Conservation (phyloP, 768 basidiomycete species). For the Lactifluus pinguis region DNA sequence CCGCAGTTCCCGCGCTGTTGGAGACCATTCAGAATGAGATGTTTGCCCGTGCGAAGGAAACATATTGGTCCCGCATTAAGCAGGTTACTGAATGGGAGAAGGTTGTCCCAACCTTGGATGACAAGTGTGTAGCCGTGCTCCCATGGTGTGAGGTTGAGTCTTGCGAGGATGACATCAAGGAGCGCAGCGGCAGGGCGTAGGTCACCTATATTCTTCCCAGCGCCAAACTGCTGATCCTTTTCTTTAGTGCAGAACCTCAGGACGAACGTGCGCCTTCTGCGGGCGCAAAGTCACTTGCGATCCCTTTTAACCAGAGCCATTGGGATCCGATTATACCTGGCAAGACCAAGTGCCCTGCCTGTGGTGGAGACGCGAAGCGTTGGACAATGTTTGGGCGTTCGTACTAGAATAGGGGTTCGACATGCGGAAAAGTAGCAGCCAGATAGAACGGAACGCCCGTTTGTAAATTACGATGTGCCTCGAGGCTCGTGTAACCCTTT, state of each 20-base stretch:
- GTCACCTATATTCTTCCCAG: conserved; percentile 23
- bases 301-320: conserved; percentile 86
- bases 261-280: conserved; percentile 96
- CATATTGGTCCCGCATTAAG: conserved; percentile 63
- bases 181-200: conserved; percentile 78
- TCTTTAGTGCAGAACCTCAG: conserved; percentile 63
- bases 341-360: conserved; percentile 84
- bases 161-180: conserved; percentile 98
- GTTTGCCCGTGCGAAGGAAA: conserved; percentile 67
- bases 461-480: neutral
- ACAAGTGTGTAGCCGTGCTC: conserved; percentile 77
- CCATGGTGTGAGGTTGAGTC: conserved; percentile 94
- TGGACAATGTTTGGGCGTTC: conserved; percentile 97
- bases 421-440: neutral
- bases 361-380: conserved; percentile 80
- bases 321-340: conserved; percentile 76
- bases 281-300: conserved; percentile 93
- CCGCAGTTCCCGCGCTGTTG: conserved; percentile 54
- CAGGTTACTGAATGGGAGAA: conserved; percentile 84
- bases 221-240: neutral
- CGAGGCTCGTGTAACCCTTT: neutral
- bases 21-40: conserved; percentile 85
- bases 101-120: conserved; percentile 83
- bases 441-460: neutral
- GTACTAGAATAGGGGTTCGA: conserved; percentile 35